A percentile compares a stretch with the other conserved stretches of the same genome.
Evolutionary conservation across 2,329 filamentous ascomycete genomes (phyloP).

Genomic region (Balansia obtecta): DNA sequence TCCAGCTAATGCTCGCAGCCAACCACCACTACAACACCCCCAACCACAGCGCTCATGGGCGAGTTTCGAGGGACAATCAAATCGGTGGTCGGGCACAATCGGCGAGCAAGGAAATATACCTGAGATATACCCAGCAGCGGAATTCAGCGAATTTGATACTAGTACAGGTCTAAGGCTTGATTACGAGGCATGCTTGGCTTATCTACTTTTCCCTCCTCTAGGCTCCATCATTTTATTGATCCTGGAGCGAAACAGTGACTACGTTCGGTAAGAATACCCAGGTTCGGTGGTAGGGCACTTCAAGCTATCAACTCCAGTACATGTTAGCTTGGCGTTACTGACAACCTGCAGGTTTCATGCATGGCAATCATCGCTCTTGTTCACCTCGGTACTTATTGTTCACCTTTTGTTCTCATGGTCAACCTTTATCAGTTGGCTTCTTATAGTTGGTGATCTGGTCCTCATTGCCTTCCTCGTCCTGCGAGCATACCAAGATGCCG

Average conservation of each 20-base stretch:
- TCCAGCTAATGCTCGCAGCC: constrained; percentile 32
- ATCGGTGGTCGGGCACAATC: constrained; percentile 10
- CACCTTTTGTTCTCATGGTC: constrained; percentile 86
- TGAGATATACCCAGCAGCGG: constrained; percentile 26
- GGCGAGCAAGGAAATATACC: constrained; percentile 18
- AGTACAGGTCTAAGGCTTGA: constrained; percentile 77
- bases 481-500: constrained; percentile 75
- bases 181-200: constrained; percentile 83
- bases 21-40: constrained; percentile 32
- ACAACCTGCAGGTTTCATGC: constrained; percentile 64
- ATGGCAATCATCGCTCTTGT: constrained; percentile 83
- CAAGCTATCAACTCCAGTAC: background rate
- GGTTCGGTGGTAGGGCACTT: background rate
- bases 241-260: constrained; percentile 89
- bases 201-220: constrained; percentile 71
- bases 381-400: constrained; percentile 60
- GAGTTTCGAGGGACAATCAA: constrained; percentile 26
- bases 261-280: constrained; percentile 57
- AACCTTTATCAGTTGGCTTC: constrained; percentile 66
- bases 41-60: constrained; percentile 45
- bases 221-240: constrained; percentile 77
- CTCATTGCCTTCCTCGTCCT: constrained; percentile 66
- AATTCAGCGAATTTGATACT: constrained; percentile 79
- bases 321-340: constrained; percentile 6
- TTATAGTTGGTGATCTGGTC: constrained; percentile 63